Base-by-base conservation (phyloP, 1,139 yeast species). In the Candida freyschussii region DNA sequence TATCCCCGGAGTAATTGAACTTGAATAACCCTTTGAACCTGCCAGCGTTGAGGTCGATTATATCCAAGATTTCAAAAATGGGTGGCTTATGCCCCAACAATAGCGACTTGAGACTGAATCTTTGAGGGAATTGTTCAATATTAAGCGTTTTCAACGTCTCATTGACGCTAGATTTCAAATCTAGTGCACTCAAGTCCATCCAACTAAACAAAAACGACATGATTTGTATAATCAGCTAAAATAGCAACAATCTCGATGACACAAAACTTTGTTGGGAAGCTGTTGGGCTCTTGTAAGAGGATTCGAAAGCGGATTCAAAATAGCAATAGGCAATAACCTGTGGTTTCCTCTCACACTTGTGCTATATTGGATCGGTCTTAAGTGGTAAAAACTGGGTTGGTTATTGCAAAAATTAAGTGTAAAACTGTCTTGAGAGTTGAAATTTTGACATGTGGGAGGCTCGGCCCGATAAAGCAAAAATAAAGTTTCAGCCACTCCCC, bases 201-300 rank as follows among this genome's bases (percentile, higher is more conserved):
- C 54, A 50, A 39, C 46, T 42, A 36, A 50, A 46, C 12, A 48
- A 30, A 36, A 50, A 50, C 4, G 54, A 48, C 54, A 48, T 48
- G 17, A 7, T 18, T 5, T 13, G 23, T 12, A 20, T 13, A 21
- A 23, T 18, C 21, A 24, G 6, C 11, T 11, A 12, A 11, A 8
- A 20, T 18, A 17, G 15, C 27, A 7, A 6, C 12, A 11, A 13
- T 24, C 13, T 18, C 23, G 32, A 25, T 29, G 18, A 25, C 16
- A n/a, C 12, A 10, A 17, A 29, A 17, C 17, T 18, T 17, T 25
- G 7, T 9, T 11, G 11, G 24, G 9, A 12, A 17, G 12, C 14
- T 26, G 17, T n/a, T 13, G 6, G 13, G 6, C 20, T 15, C 12
- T 15, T 15, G 13, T 7, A 16, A 21, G 6, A 6, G 10, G 12